Evolutionary conservation across 1,139 yeast genomes (phyloP), one percentile per base, ranked within the genome.

Genomic region (Hansenula anomala): DNA sequence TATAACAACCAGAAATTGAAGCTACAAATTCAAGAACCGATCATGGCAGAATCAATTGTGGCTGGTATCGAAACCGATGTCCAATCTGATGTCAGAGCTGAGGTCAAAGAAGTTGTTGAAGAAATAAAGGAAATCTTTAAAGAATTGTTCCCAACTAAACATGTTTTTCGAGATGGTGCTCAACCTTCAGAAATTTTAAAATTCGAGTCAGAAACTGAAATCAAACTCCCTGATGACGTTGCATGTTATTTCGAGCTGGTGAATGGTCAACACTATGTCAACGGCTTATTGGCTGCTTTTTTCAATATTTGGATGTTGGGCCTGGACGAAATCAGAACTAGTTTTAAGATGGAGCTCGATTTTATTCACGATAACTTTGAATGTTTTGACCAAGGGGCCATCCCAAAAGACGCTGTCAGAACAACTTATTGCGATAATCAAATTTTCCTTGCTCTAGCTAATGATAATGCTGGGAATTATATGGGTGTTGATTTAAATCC

Each of bases 401-500:
- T 76, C 37, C 85, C 85, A 1, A 73, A 75, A 34, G 78, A 74
- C 39, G 68, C 75, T 6, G 67, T 78, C 34, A 79, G 76, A 54
- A 71, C 76, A 22, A 63, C 62, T 37, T 78, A 78, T 47, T 73
- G 72, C 37, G 78, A 77, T 54, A 70, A 71, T 37, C 73, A 77
- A 8, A 27, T 37, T 19, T 79, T 85, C 85, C 63, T 79, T 37
- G 81, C 83, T 10, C 57, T 79, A 40, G 69, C 73, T 24, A 74
- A 71, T 49, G 86, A 79, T 56, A 68, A 66, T 39, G 69, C 64
- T 41, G 86, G 86, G 30, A 79, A 79, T 53, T 76, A 77, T 57
- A 63, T 79, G 42, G 86, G 82, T 3, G 53, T 79, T 34, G 86
- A 79, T 59, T 63, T 79, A 38, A 71, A 78, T 3, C 85, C 86